phyloP scores from a whole-genome alignment of 192 early-diverging fungal species.

The Coemansia sp. region DNA sequence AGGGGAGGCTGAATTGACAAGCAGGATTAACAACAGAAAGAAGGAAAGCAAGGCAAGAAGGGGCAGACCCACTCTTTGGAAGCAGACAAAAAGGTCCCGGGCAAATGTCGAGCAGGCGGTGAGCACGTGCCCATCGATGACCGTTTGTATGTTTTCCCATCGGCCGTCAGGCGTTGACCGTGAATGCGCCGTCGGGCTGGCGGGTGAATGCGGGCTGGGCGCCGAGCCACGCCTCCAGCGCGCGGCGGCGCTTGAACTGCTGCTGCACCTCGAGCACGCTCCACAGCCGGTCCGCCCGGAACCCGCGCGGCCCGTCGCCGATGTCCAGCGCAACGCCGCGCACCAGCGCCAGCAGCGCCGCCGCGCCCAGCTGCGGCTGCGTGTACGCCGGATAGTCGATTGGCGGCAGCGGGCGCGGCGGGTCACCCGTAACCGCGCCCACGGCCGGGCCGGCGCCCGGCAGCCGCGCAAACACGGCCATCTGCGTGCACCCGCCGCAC shows the following conservation, averaged over 20 bases:
- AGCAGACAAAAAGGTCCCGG: too few relatives aligned
- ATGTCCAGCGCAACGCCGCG: conserved; percentile 10
- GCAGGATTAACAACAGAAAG: too few relatives aligned
- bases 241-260: conserved; percentile 45
- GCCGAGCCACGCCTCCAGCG: conserved; percentile 34
- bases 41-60: too few relatives aligned
- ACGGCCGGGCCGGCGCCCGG: neutral
- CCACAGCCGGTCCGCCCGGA: conserved; percentile 44
- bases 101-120: too few relatives aligned
- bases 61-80: too few relatives aligned
- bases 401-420: conserved; percentile 25
- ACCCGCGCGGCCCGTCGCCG: conserved; percentile 4
- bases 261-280: conserved; percentile 44
- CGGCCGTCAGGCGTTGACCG: neutral
- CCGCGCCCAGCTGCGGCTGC: conserved; percentile 23
- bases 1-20: too few relatives aligned
- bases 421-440: conserved; percentile 3
- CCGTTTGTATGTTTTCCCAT: too few relatives aligned
- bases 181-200: neutral
- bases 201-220: neutral
- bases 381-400: conserved; percentile 56
- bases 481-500: conserved; percentile 68
- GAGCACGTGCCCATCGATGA: too few relatives aligned
- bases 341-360: conserved; percentile 34
- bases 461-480: conserved; percentile 61